Conservation (phyloP, 352 stramenopile species). For the Achlya hypogyna region DNA sequence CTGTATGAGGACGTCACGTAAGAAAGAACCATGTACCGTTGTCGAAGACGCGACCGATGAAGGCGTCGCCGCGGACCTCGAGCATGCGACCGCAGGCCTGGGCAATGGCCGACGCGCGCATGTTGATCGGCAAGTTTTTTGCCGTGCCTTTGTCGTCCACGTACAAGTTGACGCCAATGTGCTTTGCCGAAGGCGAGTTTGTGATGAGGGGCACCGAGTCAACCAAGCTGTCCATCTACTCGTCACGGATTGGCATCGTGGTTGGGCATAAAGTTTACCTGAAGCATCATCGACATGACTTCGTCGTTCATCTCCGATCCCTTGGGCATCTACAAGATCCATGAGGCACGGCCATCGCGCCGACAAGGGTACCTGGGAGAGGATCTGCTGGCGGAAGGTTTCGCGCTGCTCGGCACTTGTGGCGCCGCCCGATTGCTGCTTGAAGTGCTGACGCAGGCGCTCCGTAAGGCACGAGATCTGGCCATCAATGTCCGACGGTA, state of each 20-base stretch:
- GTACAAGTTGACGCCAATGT: constrained; percentile 84
- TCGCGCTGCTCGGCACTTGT: constrained; percentile 45
- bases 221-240: constrained; percentile 78
- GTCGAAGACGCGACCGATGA: constrained; percentile 82
- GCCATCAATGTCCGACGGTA: constrained; percentile 65
- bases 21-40: constrained; percentile 53
- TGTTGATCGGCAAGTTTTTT: constrained; percentile 70
- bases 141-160: constrained; percentile 85
- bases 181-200: constrained; percentile 56
- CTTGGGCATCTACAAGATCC: constrained; percentile 33
- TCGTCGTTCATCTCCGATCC: constrained; percentile 50
- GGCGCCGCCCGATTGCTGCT: constrained; percentile 28
- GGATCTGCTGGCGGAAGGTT: constrained; percentile 74
- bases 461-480: constrained; percentile 80
- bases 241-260: neutral
- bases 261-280: constrained; percentile 18
- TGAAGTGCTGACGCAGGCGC: constrained; percentile 68
- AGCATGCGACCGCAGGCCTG: constrained; percentile 74
- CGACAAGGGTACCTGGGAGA: constrained; percentile 33
- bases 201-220: constrained; percentile 81
- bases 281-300: constrained; percentile 81
- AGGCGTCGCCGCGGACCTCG: constrained; percentile 79
- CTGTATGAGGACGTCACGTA: neutral
- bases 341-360: neutral
- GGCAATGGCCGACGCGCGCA: constrained; percentile 67